Conservation (phyloP, 2,329 filamentous ascomycete species). For the Botrytis porri region DNA sequence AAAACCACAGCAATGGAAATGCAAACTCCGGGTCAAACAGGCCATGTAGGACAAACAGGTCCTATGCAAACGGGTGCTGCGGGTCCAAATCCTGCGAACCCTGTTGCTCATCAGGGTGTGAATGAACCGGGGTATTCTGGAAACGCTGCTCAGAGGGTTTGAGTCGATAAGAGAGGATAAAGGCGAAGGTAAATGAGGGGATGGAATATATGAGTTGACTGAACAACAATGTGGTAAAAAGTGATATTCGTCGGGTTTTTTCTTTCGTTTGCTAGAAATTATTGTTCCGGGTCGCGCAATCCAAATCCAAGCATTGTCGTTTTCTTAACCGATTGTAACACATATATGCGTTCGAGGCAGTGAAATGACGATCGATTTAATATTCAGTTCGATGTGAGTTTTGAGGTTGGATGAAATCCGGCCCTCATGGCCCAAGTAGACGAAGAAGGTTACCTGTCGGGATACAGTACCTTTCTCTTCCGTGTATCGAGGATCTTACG, state of each 20-base stretch:
- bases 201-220: background rate
- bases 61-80: background rate
- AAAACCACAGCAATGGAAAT: constrained; percentile 1
- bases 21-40: background rate
- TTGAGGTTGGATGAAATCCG: fast-evolving
- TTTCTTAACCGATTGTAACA: background rate
- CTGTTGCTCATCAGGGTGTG: background rate
- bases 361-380: background rate
- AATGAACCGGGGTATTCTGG: background rate
- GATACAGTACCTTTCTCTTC: too few species aligned
- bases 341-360: background rate
- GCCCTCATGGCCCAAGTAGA: too few species aligned
- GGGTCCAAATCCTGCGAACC: background rate
- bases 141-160: background rate
- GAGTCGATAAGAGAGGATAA: background rate
- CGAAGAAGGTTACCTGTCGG: too few species aligned
- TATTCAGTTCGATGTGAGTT: fast-evolving
- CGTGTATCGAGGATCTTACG: too few species aligned
- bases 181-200: background rate
- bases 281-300: background rate
- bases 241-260: background rate
- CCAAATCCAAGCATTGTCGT: constrained; percentile 7
- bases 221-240: background rate
- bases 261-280: background rate
- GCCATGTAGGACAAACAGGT: background rate